These are phyloP conservation scores for Xylariaceae sp. DNA, from an alignment of 2,329 filamentous ascomycete species.

Conservation along the genomic window DNA sequence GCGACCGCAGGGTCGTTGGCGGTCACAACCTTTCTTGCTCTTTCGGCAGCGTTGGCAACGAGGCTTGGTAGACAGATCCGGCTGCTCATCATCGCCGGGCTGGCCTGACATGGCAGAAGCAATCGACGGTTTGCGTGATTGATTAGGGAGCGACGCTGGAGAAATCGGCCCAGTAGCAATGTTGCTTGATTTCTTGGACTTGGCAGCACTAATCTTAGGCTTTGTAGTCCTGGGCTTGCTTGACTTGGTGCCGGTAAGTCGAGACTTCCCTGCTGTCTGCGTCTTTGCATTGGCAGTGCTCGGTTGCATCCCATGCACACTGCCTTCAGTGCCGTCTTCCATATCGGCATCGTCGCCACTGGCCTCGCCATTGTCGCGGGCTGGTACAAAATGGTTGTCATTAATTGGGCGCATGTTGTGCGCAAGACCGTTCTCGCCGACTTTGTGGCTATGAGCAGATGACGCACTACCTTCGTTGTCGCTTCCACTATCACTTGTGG, in stretches of 20 bases:
- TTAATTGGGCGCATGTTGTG: constrained; percentile 48
- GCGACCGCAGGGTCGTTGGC: constrained; percentile 87
- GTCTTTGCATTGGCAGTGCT: constrained; percentile 42
- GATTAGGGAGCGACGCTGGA: constrained; percentile 60
- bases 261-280: constrained; percentile 33
- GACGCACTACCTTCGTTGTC: constrained; percentile 60
- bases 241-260: constrained; percentile 36
- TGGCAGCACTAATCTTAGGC: constrained; percentile 41
- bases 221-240: constrained; percentile 42
- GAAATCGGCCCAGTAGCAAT: constrained; percentile 49
- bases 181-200: constrained; percentile 48
- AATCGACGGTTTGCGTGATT: constrained; percentile 68
- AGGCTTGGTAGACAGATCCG: constrained; percentile 89
- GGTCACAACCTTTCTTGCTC: constrained; percentile 98
- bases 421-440: constrained; percentile 40
- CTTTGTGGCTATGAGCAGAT: constrained; percentile 53
- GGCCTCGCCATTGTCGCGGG: constrained; percentile 35
- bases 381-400: constrained; percentile 47
- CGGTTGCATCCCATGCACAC: constrained; percentile 36
- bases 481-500: constrained; percentile 72
- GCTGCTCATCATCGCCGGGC: constrained; percentile 79
- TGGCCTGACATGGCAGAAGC: constrained; percentile 53
- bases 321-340: constrained; percentile 41
- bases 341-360: constrained; percentile 58
- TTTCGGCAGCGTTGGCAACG: constrained; percentile 97